phyloP scores from a whole-genome alignment of 2,329 filamentous ascomycete genomes.

The Clarireedia homoeocarpa region DNA sequence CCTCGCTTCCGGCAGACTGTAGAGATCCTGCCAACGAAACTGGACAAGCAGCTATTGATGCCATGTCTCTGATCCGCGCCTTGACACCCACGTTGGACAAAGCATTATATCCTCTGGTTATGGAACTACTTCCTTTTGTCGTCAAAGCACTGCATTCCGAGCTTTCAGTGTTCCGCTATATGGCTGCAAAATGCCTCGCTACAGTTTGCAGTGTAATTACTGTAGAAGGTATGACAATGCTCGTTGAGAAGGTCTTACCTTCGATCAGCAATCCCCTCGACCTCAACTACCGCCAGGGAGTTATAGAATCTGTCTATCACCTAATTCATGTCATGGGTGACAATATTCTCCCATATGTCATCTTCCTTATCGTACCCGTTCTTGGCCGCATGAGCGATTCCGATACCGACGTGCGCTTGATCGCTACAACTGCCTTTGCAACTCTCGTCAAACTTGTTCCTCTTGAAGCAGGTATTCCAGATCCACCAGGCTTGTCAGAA shows the following conservation, averaged over 20 bases:
- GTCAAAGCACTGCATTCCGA: constrained; percentile 81
- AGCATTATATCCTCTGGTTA: constrained; percentile 70
- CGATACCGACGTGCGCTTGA: constrained; percentile 86
- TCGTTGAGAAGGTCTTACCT: constrained; percentile 88
- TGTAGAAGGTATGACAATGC: constrained; percentile 88
- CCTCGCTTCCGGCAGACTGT: constrained; percentile 64
- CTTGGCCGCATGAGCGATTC: constrained; percentile 97
- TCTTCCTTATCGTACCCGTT: constrained; percentile 96
- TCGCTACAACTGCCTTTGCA: constrained; percentile 94
- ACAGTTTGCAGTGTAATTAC: constrained; percentile 96
- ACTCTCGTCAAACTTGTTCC: constrained; percentile 96
- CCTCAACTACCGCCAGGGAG: constrained; percentile 81
- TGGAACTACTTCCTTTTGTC: constrained; percentile 75
- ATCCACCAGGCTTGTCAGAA: constrained; percentile 86
- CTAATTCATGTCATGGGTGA: constrained; percentile 98
- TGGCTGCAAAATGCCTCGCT: constrained; percentile 93
- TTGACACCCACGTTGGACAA: constrained; percentile 82
- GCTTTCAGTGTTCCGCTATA: constrained; percentile 89
- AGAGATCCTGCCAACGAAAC: constrained; percentile 64
- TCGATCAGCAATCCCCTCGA: constrained; percentile 88
- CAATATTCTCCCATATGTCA: constrained; percentile 90
- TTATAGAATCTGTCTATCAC: constrained; percentile 92
- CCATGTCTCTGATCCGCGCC: constrained; percentile 84
- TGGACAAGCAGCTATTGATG: constrained; percentile 91
- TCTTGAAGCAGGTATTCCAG: constrained; percentile 92